Evolutionary conservation across 805 yeast species (phyloP).

Genomic region (Candida nemodendra): DNA sequence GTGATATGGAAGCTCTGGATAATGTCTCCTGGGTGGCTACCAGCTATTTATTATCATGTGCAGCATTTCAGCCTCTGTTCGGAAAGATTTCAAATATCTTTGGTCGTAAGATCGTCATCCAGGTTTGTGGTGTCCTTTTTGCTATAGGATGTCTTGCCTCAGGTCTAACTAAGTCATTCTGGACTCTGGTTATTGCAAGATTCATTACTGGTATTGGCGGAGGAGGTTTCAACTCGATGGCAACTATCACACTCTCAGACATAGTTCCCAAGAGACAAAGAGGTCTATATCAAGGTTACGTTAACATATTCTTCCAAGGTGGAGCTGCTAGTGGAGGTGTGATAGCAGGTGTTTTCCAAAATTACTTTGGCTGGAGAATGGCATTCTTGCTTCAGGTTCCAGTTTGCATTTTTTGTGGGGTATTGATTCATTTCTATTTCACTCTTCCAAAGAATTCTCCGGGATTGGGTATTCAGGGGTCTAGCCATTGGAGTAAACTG

Average conservation of each 20-base stretch:
- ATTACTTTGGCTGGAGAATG: slow-evolving; percentile 61
- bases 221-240: slow-evolving; percentile 74
- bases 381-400: slow-evolving; percentile 55
- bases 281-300: slow-evolving; percentile 79
- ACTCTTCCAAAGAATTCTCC: slow-evolving; percentile 43
- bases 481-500: slow-evolving; percentile 44
- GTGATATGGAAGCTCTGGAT: slow-evolving; percentile 45
- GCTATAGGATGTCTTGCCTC: slow-evolving; percentile 41
- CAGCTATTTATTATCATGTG: slow-evolving; percentile 38
- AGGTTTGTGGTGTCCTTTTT: slow-evolving; percentile 33
- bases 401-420: slow-evolving; percentile 42
- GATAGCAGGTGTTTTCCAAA: slow-evolving; percentile 55
- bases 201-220: slow-evolving; percentile 86
- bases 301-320: slow-evolving; percentile 69
- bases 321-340: slow-evolving; percentile 78
- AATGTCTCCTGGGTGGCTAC: slow-evolving; percentile 43
- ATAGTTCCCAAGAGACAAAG: slow-evolving; percentile 72
- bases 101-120: slow-evolving; percentile 43
- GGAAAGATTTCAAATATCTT: slow-evolving; percentile 54
- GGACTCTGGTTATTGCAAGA: slow-evolving; percentile 51
- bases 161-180: slow-evolving; percentile 38
- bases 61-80: slow-evolving; percentile 52
- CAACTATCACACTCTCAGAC: slow-evolving; percentile 75
- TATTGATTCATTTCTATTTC: slow-evolving; percentile 37
- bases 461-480: slow-evolving; percentile 50